Base-by-base conservation (phyloP, 495 filamentous ascomycete genomes). In the Tetracladium setigerum region DNA sequence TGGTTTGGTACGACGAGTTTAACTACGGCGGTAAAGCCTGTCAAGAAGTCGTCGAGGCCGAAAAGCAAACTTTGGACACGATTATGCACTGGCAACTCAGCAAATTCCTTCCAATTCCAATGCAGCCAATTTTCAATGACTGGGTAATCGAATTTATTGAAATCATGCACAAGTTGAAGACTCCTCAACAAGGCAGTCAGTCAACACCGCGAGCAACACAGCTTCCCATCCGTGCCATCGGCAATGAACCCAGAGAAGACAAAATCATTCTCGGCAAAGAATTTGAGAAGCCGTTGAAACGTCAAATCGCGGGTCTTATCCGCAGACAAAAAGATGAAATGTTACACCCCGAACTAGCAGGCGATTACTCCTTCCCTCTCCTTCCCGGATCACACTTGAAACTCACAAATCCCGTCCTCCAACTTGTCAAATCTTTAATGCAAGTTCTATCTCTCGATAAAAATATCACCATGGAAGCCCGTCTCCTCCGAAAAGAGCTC, bases 1-100 rank as follows among this genome's bases (percentile, higher is more conserved):
- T 99, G 0, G 82, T 95, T n/a, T 99, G 92, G 92, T 96, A 96
- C 52, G 92, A 99, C 62, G 89, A 95, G 66, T 92, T 89, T 69
- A 99, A 99, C 65, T 95, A 96, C 62, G 92, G 92, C 44, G 92
- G 92, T 46, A 95, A 92, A 59, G 94, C 87, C 2, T 92, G 86
- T 58, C 76, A 79, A 27, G 78, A 92, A 54, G 87, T 96, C 10
- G 72, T 84, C 22, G 92, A 94, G 59, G 63, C 60, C 16, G 91
- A 95, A 41, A 77, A 86, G 27, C 89, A 96, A 62, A 71, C 78
- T n/a, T 74, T 99, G 15, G 87, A 95, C 53, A 91, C 83, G 31
- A 81, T 97, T 62, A 96, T 97, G 92, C 87, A 95, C 62, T 99
- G 94, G 94, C 94, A 97, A 63, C 81, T 97, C 49, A 83, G 75